Evolutionary conservation across 129 eudicot genomes (phyloP).

Genomic region (Flaveria robusta): DNA sequence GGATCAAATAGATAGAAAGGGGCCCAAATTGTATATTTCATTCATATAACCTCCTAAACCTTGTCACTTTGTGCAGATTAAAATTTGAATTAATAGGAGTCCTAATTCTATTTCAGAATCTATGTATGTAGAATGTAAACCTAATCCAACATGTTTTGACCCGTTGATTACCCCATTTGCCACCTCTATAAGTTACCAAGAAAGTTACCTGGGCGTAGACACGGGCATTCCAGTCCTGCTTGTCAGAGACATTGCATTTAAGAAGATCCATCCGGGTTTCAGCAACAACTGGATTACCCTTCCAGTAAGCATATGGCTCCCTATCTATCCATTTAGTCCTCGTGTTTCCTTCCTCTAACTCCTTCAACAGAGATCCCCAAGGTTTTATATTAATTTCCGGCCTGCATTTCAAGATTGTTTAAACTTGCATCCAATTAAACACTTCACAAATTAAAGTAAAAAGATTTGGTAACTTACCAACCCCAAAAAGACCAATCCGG

Average conservation of each 20-base stretch:
- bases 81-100: background rate
- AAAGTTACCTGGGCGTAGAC: slow-evolving; percentile 38
- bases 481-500: slow-evolving; percentile 81
- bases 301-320: slow-evolving; percentile 49
- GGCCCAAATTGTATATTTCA: background rate
- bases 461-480: slow-evolving; percentile 41
- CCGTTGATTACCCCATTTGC: background rate
- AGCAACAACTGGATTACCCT: slow-evolving; percentile 41
- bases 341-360: slow-evolving; percentile 41
- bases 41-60: background rate
- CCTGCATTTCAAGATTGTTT: slow-evolving; percentile 27
- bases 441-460: background rate
- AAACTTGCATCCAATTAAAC: slow-evolving; percentile 15
- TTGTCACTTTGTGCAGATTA: background rate
- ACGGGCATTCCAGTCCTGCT: slow-evolving; percentile 43
- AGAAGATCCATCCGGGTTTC: slow-evolving; percentile 38
- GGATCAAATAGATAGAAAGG: background rate
- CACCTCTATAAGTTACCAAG: slow-evolving; percentile 10
- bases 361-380: slow-evolving; percentile 43
- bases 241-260: slow-evolving; percentile 38
- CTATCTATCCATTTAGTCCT: slow-evolving; percentile 43
- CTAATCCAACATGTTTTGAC: background rate
- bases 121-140: background rate
- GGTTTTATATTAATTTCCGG: slow-evolving; percentile 44
- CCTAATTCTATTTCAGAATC: background rate